Percentiles rank a stretch among this genome's conserved stretches.
These are phyloP conservation scores for Xenoacremonium recifei DNA, from an alignment of 2,329 filamentous ascomycete species.

Conservation along the genomic window DNA sequence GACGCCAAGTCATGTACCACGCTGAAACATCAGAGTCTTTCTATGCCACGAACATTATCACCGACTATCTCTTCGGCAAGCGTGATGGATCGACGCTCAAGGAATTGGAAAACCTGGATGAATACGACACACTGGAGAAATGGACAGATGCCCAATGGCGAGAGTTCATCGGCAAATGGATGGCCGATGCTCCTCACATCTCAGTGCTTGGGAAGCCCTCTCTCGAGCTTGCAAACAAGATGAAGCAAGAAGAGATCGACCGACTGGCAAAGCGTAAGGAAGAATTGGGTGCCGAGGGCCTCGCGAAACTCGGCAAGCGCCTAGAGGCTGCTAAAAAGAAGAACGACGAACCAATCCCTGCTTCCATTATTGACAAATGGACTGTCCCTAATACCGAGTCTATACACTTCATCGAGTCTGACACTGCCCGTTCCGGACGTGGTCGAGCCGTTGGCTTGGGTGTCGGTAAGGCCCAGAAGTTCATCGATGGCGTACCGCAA, in stretches of 20 bases:
- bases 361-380: slow-evolving; percentile 77
- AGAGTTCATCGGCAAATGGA: slow-evolving; percentile 77
- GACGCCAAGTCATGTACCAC: slow-evolving; percentile 77
- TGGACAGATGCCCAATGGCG: slow-evolving; percentile 89
- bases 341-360: slow-evolving; percentile 85
- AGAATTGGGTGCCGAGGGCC: slow-evolving; percentile 75
- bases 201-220: slow-evolving; percentile 89
- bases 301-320: slow-evolving; percentile 71
- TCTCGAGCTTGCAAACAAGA: slow-evolving; percentile 70
- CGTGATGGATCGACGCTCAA: slow-evolving; percentile 76
- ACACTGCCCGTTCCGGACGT: slow-evolving; percentile 77
- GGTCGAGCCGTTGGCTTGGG: slow-evolving; percentile 69
- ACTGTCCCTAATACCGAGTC: slow-evolving; percentile 81
- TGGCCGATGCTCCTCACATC: slow-evolving; percentile 81
- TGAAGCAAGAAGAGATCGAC: slow-evolving; percentile 78
- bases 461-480: slow-evolving; percentile 68
- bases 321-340: slow-evolving; percentile 82
- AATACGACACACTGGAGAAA: slow-evolving; percentile 67
- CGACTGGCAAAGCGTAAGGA: slow-evolving; percentile 77
- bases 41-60: slow-evolving; percentile 83
- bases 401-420: slow-evolving; percentile 91
- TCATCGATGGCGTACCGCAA: slow-evolving; percentile 67
- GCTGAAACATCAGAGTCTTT: slow-evolving; percentile 79
- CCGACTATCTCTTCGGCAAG: slow-evolving; percentile 86
- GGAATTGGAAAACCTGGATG: slow-evolving; percentile 53